Conservation (phyloP, 2,329 filamentous ascomycete genomes). For the Tympanopsis confertula region DNA sequence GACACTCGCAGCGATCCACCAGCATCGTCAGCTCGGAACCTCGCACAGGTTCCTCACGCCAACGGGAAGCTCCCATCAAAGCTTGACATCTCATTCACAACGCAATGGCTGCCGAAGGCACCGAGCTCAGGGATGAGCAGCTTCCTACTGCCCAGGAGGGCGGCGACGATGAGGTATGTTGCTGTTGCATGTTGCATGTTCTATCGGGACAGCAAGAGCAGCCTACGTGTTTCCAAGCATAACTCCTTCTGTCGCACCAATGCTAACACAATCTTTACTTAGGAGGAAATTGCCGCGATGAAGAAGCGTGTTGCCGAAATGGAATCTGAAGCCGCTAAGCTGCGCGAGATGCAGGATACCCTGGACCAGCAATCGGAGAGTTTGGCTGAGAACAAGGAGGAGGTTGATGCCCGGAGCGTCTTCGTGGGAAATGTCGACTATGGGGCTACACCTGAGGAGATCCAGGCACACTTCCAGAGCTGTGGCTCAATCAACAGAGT, state of each 20-base stretch:
- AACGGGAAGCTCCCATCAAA: no score
- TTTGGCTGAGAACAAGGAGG: conserved; percentile 84
- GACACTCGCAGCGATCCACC: no score
- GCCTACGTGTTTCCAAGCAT: no score
- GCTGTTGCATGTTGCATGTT: not conserved
- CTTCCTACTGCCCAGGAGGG: not conserved
- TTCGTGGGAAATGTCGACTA: conserved; percentile 99
- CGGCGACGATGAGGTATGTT: conserved; percentile 1
- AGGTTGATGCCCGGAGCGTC: conserved; percentile 87
- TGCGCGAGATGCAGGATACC: conserved; percentile 75
- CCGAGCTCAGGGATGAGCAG: not conserved
- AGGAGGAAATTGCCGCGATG: conserved; percentile 79
- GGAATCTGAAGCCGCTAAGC: conserved; percentile 78
- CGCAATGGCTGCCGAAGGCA: not conserved
- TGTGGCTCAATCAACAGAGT: conserved; percentile 96
- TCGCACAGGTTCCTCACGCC: no score
- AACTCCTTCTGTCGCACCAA: no score
- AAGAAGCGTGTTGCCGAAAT: conserved; percentile 79
- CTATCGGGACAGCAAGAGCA: not conserved
- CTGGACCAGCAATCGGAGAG: conserved; percentile 78
- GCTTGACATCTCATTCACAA: no score
- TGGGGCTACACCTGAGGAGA: conserved; percentile 85
- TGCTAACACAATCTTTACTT: no score
- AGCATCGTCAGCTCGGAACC: no score
- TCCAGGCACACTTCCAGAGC: conserved; percentile 95